A percentile compares a stretch with the other conserved stretches of the same genome.
Evolutionary conservation across 345 rosid genomes (phyloP).

Genomic region (Gossypioides kirkii): DNA sequence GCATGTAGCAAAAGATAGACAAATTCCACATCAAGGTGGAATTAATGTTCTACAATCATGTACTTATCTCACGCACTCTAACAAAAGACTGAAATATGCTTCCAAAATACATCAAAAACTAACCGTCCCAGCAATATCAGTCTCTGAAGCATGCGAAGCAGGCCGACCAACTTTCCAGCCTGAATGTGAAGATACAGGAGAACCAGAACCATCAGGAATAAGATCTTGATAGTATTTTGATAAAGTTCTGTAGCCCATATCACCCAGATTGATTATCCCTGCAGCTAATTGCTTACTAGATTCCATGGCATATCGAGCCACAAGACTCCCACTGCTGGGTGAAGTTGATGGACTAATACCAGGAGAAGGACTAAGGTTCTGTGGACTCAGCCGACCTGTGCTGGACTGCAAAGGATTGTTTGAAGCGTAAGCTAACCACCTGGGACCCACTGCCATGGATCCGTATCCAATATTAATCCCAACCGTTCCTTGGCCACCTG

Average conservation of each 20-base stretch:
- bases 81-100: not conserved
- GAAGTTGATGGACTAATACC: slow-evolving; percentile 96
- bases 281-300: slow-evolving; percentile 87
- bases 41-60: not conserved
- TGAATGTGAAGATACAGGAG: slow-evolving; percentile 70
- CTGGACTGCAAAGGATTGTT: slow-evolving; percentile 68
- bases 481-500: slow-evolving; percentile 67
- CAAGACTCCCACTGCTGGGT: slow-evolving; percentile 73
- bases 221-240: slow-evolving; percentile 87
- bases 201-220: slow-evolving; percentile 64
- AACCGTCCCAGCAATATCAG: slow-evolving; percentile 88
- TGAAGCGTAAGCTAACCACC: slow-evolving; percentile 98
- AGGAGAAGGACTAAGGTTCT: slow-evolving; percentile 83
- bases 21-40: not conserved
- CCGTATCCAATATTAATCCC: slow-evolving; percentile 88
- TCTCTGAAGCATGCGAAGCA: slow-evolving; percentile 53
- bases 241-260: slow-evolving; percentile 82
- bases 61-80: not conserved
- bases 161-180: slow-evolving; percentile 73
- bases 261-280: slow-evolving; percentile 82
- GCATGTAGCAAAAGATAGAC: not conserved
- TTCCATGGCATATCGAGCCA: slow-evolving; percentile 98
- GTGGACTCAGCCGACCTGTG: slow-evolving; percentile 89
- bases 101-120: slow-evolving; percentile 33
- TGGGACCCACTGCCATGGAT: slow-evolving; percentile 95